These are phyloP conservation scores for Fusarium pseudoanthophilum DNA, from an alignment of 2,329 filamentous ascomycete genomes.

Conservation along the genomic window DNA sequence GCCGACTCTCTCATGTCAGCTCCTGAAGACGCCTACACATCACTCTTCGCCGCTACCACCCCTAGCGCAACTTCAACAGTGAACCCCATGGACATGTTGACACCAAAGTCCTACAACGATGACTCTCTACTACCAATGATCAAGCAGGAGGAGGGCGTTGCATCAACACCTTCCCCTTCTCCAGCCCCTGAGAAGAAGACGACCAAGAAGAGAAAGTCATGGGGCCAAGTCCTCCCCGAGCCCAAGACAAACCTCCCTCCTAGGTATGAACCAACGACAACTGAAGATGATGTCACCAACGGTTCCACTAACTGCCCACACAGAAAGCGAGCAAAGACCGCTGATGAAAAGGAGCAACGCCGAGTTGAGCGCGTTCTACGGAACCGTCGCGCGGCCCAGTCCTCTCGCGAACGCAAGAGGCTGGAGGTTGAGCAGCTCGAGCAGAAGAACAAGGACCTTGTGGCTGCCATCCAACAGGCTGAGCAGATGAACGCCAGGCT, in stretches of 20 bases:
- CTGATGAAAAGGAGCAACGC: slow-evolving; percentile 98
- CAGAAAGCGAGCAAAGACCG: slow-evolving; percentile 97
- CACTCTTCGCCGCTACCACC: slow-evolving; percentile 57
- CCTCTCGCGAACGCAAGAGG: slow-evolving; percentile 92
- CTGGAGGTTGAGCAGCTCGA: slow-evolving; percentile 88
- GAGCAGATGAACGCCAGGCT: slow-evolving; percentile 64
- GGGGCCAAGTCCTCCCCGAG: slow-evolving; percentile 96
- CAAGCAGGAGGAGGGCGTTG: slow-evolving; percentile 31
- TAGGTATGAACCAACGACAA: slow-evolving; percentile 65
- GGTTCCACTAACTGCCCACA: slow-evolving; percentile 41
- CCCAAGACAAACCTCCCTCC: slow-evolving; percentile 97
- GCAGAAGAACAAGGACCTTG: slow-evolving; percentile 76
- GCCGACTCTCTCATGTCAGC: slow-evolving; percentile 65
- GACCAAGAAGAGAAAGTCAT: slow-evolving; percentile 95
- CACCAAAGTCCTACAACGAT: slow-evolving; percentile 55
- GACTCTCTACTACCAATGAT: slow-evolving; percentile 35
- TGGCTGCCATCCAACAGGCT: slow-evolving; percentile 69
- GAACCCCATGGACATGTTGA: slow-evolving; percentile 62
- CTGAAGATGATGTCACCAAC: not conserved
- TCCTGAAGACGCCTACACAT: slow-evolving; percentile 60
- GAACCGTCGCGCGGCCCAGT: slow-evolving; percentile 95
- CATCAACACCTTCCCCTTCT: slow-evolving; percentile 42
- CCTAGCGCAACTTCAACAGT: slow-evolving; percentile 50
- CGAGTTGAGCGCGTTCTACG: slow-evolving; percentile 96
- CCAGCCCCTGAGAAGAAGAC: slow-evolving; percentile 70